Base-by-base conservation (phyloP, 768 basidiomycete genomes). In the Tulasnella calospora region DNA sequence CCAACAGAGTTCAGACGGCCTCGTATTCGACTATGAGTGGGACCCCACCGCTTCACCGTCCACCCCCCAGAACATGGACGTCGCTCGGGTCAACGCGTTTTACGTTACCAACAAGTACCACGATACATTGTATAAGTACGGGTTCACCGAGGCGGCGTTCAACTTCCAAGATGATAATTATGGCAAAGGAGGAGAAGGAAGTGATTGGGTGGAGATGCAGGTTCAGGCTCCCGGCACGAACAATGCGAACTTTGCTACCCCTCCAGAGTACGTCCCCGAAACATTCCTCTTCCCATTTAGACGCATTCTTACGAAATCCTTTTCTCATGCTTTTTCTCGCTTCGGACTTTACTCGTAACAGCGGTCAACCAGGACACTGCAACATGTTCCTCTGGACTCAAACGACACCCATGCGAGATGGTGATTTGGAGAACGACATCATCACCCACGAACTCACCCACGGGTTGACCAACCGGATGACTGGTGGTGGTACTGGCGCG, bases 81-180 rank as follows among this genome's bases (percentile, higher is more conserved):
- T 90, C 30, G 89, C 90, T 1, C 85, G 87, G 38, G 87, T 87
- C 1, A 84, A 85, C 79, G 79, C 85, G 71, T 92, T 91, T 83
- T 91, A 90, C 83, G 84, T 90, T 41, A 85, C 86, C 81, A 92
- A 92, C 84, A 87, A 85, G 76, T 85, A 89, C 74, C 90, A 27
- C 6, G 61, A 41, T 15, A 2, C 6, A 10, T 6, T 67, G 84
- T 83, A 75, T 89, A n/a, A 7, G 23, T 51, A 51, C n/a, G 51
- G 51, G 0, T 51, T 51, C 51, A 90, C 89, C 51, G 89, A 90
- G 83, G 79, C 80, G 10, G 84, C 86, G 12, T 90, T 88, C 82
- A 91, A 91, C 82, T 90, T 91, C 86, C 90, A 91, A 83, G 84
- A 84, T 40, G 85, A 86, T 82, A 90, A 90, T 83, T 86, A 87